Conservation (phyloP, 1,284 basidiomycete genomes). For the Puccinia sorghi region DNA sequence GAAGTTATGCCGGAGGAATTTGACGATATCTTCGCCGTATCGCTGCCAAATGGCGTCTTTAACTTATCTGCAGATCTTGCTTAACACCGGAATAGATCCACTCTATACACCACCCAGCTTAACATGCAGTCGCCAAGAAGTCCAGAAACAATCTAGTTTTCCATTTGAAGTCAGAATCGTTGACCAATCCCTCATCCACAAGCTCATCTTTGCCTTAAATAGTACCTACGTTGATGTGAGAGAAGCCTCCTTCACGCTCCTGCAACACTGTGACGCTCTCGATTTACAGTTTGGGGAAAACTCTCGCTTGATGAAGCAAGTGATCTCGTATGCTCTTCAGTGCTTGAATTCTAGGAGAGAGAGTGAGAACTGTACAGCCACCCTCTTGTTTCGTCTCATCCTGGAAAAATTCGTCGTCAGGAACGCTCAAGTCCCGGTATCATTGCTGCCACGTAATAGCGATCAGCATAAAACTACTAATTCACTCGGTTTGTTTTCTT, state of each 20-base stretch:
- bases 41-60: conserved; percentile 47
- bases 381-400: conserved; percentile 40
- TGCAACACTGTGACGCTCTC: conserved; percentile 3
- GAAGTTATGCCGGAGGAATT: conserved; percentile 25
- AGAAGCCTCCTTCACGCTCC: conserved; percentile 24
- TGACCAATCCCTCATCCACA: conserved; percentile 8
- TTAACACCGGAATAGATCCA: conserved; percentile 35
- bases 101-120: not conserved
- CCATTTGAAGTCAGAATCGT: conserved; percentile 29
- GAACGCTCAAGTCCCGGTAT: not conserved
- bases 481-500: conserved; percentile 25
- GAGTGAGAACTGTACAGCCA: conserved; percentile 39
- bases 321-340: conserved; percentile 21
- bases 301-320: not conserved
- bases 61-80: conserved; percentile 30
- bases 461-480: not conserved
- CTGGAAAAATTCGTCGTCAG: conserved; percentile 7
- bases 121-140: not conserved
- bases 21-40: conserved; percentile 35
- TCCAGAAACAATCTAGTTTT: not conserved
- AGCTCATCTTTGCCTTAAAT: conserved; percentile 9
- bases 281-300: not conserved
- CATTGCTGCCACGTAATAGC: conserved; percentile 1
- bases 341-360: conserved; percentile 24
- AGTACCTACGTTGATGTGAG: conserved; percentile 45